These are phyloP conservation scores for Maudiozyma barnettii DNA, from an alignment of 805 yeast species.

Conservation along the genomic window DNA sequence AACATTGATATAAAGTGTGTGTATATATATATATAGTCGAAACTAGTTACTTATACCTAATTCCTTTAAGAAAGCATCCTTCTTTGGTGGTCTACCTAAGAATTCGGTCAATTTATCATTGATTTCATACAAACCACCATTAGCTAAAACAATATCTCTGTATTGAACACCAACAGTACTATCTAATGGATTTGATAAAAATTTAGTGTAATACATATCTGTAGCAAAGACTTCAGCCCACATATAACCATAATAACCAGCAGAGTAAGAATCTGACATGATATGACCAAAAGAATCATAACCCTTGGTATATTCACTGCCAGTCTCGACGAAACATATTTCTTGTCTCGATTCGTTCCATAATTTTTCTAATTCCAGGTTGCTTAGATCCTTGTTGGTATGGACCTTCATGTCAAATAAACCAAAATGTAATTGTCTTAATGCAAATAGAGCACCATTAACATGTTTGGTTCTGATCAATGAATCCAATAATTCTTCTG, in stretches of 20 bases:
- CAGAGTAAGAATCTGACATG: conserved; percentile 74
- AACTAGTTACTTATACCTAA: conserved; percentile 34
- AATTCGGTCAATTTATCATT: conserved; percentile 53
- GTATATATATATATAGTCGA: too few species aligned
- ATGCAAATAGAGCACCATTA: conserved; percentile 59
- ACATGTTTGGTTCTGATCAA: conserved; percentile 62
- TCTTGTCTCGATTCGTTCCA: conserved; percentile 65
- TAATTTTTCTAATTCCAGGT: conserved; percentile 38
- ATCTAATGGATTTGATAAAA: conserved; percentile 60
- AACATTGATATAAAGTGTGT: too few species aligned
- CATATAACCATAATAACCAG: conserved; percentile 79
- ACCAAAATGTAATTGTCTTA: conserved; percentile 74
- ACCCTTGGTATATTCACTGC: conserved; percentile 50
- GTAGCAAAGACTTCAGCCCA: conserved; percentile 83
- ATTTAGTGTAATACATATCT: conserved; percentile 67
- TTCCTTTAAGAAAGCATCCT: conserved; percentile 63
- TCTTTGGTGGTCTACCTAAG: conserved; percentile 67
- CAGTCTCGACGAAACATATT: conserved; percentile 49
- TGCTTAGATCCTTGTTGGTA: conserved; percentile 37
- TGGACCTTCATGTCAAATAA: conserved; percentile 69
- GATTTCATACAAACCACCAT: conserved; percentile 69
- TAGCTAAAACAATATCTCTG: conserved; percentile 56
- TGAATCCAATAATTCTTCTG: conserved; percentile 47
- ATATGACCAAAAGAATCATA: conserved; percentile 71
- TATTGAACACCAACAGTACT: conserved; percentile 52